Evolutionary conservation across 768 basidiomycete genomes (phyloP).

Genomic region (Tylopilus subfusipes): DNA sequence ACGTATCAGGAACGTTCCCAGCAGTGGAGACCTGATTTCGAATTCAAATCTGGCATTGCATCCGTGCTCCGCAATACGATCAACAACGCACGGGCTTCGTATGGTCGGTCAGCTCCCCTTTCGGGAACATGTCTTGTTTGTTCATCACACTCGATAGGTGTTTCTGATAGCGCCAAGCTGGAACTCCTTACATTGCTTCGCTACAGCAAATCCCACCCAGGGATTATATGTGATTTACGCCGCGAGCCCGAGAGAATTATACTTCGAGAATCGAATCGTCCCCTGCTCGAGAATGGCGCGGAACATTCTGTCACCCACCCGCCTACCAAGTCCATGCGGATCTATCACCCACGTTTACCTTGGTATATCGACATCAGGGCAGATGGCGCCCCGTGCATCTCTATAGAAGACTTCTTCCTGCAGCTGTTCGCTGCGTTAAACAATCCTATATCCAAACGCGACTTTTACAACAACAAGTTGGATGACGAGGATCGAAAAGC

Average conservation of each 20-base stretch:
- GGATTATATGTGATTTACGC: conserved; percentile 52
- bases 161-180: conserved; percentile 26
- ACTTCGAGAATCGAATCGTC: conserved; percentile 45
- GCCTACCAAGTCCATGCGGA: conserved; percentile 46
- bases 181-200: conserved; percentile 22
- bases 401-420: conserved; percentile 51
- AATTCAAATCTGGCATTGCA: background rate
- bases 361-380: conserved; percentile 64
- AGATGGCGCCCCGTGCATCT: conserved; percentile 47
- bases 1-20: conserved; percentile 23
- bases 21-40: conserved; percentile 25
- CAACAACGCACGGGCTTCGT: conserved; percentile 4
- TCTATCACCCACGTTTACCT: conserved; percentile 55
- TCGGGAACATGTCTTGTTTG: background rate
- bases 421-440: conserved; percentile 44
- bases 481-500: conserved; percentile 40
- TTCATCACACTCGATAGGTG: conserved; percentile 8
- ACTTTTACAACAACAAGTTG: conserved; percentile 60
- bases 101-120: conserved; percentile 16
- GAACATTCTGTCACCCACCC: conserved; percentile 53
- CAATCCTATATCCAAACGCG: conserved; percentile 43
- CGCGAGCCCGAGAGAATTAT: conserved; percentile 35
- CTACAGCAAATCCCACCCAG: conserved; percentile 30
- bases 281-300: conserved; percentile 47
- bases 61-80: background rate